phyloP scores from a whole-genome alignment of 768 basidiomycete genomes.

The Inosperma sp. region DNA sequence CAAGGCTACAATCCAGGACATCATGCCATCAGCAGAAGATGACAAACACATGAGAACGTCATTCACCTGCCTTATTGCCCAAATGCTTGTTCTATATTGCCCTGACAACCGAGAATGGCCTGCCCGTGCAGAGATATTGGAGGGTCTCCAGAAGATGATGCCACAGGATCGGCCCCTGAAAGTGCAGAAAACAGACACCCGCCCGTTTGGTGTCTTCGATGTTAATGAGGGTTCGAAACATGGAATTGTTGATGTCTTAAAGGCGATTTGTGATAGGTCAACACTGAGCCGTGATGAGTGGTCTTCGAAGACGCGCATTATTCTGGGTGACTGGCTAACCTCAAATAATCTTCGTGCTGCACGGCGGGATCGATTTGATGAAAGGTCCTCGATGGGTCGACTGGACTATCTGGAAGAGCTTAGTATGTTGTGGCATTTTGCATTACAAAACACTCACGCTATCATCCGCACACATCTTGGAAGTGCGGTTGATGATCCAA shows the following conservation, averaged over 20 bases:
- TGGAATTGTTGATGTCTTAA: conserved; percentile 20
- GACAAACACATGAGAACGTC: conserved; percentile 9
- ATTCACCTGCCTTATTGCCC: not conserved
- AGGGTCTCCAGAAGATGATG: conserved; percentile 9
- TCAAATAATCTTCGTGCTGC: conserved; percentile 23
- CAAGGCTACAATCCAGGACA: conserved; percentile 17
- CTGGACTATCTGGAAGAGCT: conserved; percentile 23
- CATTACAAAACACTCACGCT: conserved; percentile 22
- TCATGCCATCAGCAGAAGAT: conserved; percentile 16
- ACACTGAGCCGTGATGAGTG: conserved; percentile 17
- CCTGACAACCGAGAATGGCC: conserved; percentile 14
- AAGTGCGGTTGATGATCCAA: conserved; percentile 20
- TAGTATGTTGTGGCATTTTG: conserved; percentile 25
- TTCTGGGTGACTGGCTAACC: conserved; percentile 30
- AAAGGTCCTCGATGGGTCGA: conserved; percentile 20
- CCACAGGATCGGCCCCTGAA: conserved; percentile 21
- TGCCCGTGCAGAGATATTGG: conserved; percentile 10
- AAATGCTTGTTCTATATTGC: conserved; percentile 12
- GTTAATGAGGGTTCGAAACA: conserved; percentile 30
- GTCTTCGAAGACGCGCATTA: conserved; percentile 19
- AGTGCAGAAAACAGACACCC: conserved; percentile 20
- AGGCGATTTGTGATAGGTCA: conserved; percentile 20
- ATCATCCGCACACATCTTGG: conserved; percentile 25
- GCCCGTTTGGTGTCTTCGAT: conserved; percentile 27
- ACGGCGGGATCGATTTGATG: conserved; percentile 19